These are phyloP conservation scores for Mycena vulgaris DNA, from an alignment of 768 basidiomycete genomes.

Conservation along the genomic window DNA sequence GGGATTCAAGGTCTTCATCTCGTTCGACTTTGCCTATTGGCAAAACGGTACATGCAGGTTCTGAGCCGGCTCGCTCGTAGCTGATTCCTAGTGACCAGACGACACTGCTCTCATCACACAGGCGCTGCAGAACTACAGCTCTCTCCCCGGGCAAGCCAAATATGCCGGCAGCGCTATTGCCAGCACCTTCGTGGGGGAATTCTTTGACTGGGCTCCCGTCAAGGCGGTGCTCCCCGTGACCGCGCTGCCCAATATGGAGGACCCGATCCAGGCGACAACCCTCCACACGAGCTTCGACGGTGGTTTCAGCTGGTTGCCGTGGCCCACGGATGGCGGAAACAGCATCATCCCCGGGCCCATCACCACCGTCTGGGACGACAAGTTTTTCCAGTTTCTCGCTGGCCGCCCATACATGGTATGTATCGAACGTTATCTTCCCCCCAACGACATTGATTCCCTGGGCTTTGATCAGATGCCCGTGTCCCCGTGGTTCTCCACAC, in stretches of 20 bases:
- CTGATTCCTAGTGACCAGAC: slow-evolving; percentile 13
- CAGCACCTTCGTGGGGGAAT: slow-evolving; percentile 62
- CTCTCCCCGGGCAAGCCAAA: slow-evolving; percentile 55
- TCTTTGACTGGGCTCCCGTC: slow-evolving; percentile 52
- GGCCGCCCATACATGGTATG: slow-evolving; percentile 30
- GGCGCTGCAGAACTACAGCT: slow-evolving; percentile 54
- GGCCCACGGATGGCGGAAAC: slow-evolving; percentile 39
- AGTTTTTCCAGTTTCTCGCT: slow-evolving; percentile 10
- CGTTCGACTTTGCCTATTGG: slow-evolving; percentile 52
- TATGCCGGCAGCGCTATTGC: slow-evolving; percentile 55
- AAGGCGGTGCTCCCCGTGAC: slow-evolving; percentile 37
- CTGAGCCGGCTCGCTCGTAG: not conserved
- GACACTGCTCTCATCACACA: slow-evolving; percentile 48
- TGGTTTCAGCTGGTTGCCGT: slow-evolving; percentile 49
- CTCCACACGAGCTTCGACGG: slow-evolving; percentile 44
- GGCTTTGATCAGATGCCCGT: slow-evolving; percentile 26
- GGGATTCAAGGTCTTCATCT: slow-evolving; percentile 54
- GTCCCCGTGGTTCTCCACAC: slow-evolving; percentile 59
- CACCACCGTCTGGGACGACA: slow-evolving; percentile 23
- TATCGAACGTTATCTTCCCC: not conserved
- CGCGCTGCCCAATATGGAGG: slow-evolving; percentile 45
- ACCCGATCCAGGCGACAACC: slow-evolving; percentile 36
- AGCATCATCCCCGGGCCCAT: slow-evolving; percentile 28
- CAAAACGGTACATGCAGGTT: slow-evolving; percentile 39
- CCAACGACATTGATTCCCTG: not conserved